Conservation (phyloP, 306 rosid genomes). For the Dicorynia guianensis region DNA sequence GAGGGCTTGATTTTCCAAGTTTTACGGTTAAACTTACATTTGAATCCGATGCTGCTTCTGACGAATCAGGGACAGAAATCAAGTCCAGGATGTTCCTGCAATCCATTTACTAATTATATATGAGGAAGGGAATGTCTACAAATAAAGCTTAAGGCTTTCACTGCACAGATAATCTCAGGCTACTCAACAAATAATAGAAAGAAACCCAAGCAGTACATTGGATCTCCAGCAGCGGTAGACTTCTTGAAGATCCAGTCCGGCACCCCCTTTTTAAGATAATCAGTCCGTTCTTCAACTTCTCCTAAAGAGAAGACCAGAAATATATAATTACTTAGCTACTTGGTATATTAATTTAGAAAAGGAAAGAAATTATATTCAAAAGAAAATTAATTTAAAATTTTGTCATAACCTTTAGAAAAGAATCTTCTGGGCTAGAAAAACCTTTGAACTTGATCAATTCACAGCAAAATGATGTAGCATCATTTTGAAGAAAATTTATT, state of each 20-base stretch:
- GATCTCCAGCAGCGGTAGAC: slow-evolving; percentile 53
- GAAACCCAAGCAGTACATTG: slow-evolving; percentile 57
- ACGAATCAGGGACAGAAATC: too few relatives aligned
- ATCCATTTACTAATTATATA: neutral
- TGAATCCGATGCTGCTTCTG: too few relatives aligned
- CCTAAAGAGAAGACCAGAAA: too few relatives aligned
- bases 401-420: slow-evolving; percentile 22
- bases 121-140: neutral
- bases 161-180: neutral
- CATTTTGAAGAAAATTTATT: too few relatives aligned
- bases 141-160: too few relatives aligned
- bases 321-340: slow-evolving; percentile 31
- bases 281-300: too few relatives aligned
- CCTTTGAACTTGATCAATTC: too few relatives aligned
- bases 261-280: slow-evolving; percentile 56
- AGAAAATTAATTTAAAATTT: neutral
- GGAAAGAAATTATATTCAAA: neutral
- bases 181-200: slow-evolving; percentile 19
- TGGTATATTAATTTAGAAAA: slow-evolving; percentile 13
- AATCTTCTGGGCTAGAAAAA: too few relatives aligned
- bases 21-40: too few relatives aligned
- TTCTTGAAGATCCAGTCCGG: slow-evolving; percentile 72
- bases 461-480: too few relatives aligned
- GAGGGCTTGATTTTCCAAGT: neutral
- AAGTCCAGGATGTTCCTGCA: neutral